Percentiles rank a stretch among this genome's conserved stretches.
Conservation (phyloP, 2,329 filamentous ascomycete species). For the Ophiostoma fasciatum region DNA sequence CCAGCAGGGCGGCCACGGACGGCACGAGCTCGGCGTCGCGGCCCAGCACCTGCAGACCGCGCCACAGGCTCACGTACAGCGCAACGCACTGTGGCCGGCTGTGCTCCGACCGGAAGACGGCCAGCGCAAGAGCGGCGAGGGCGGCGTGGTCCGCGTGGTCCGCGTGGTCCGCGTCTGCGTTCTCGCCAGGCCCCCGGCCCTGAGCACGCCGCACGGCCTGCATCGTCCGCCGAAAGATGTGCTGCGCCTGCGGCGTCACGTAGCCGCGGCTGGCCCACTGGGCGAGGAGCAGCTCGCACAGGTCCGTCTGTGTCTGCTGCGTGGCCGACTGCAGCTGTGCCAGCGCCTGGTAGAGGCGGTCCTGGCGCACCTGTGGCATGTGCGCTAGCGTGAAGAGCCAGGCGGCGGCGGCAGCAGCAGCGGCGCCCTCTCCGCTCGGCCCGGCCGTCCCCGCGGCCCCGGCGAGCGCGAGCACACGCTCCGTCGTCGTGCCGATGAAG, state of each 20-base stretch:
- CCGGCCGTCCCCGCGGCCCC: too few relatives aligned
- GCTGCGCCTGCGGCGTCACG: constrained; percentile 5
- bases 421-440: too few relatives aligned
- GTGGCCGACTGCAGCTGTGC: constrained; percentile 3
- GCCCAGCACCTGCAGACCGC: constrained; percentile 5
- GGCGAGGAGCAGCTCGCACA: constrained; percentile 16
- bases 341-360: constrained; percentile 8
- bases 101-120: constrained; percentile 9
- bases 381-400: constrained; percentile 12
- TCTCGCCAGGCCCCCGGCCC: too few relatives aligned
- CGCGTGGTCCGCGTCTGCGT: too few relatives aligned
- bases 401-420: background rate
- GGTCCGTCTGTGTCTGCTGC: constrained; percentile 7
- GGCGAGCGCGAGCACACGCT: background rate
- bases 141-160: constrained; percentile 3
- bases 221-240: constrained; percentile 1
- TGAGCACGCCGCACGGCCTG: background rate
- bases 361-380: constrained; percentile 11
- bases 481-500: constrained; percentile 1
- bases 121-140: constrained; percentile 15
- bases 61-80: constrained; percentile 8
- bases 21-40: constrained; percentile 1
- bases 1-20: constrained; percentile 6
- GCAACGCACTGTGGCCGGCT: constrained; percentile 4
- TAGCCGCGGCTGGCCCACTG: constrained; percentile 20